Percentiles rank a stretch among this genome's conserved stretches.
Evolutionary conservation across 2,329 filamentous ascomycete genomes (phyloP).

Genomic region (Escovopsis sp.): DNA sequence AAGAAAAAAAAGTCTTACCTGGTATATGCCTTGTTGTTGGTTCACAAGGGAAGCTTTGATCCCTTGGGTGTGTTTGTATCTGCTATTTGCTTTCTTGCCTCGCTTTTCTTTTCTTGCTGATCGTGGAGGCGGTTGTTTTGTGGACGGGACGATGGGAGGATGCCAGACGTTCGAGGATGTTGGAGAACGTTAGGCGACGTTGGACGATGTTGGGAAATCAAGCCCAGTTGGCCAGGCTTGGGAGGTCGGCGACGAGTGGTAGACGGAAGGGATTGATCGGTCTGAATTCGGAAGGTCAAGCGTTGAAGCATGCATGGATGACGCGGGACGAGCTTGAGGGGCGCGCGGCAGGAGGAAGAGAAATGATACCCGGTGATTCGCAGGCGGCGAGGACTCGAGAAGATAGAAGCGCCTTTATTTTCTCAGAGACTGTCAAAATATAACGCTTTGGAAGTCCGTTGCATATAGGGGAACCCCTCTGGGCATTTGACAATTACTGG

Average conservation of each 20-base stretch:
- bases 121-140: neutral
- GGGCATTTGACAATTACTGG: neutral
- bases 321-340: too few relatives aligned
- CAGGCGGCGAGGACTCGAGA: neutral
- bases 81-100: neutral
- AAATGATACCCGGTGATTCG: constrained; percentile 5
- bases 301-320: constrained; percentile 1
- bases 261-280: neutral
- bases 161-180: too few relatives aligned
- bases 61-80: neutral
- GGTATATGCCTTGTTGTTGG: neutral
- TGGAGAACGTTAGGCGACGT: too few relatives aligned
- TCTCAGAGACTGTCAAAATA: neutral
- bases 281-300: constrained; percentile 1
- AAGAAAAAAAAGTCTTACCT: neutral
- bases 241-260: neutral
- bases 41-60: neutral
- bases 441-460: neutral
- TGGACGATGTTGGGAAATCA: too few relatives aligned
- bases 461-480: neutral
- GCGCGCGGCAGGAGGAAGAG: constrained; percentile 1
- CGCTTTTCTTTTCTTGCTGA: neutral
- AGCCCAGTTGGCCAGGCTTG: neutral
- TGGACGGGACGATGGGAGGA: neutral
- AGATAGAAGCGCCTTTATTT: neutral